A percentile compares a stretch with the other conserved stretches of the same genome.
Evolutionary conservation across 768 basidiomycete genomes (phyloP).

Genomic region (button mushroom (Agaricus bisporus)): DNA sequence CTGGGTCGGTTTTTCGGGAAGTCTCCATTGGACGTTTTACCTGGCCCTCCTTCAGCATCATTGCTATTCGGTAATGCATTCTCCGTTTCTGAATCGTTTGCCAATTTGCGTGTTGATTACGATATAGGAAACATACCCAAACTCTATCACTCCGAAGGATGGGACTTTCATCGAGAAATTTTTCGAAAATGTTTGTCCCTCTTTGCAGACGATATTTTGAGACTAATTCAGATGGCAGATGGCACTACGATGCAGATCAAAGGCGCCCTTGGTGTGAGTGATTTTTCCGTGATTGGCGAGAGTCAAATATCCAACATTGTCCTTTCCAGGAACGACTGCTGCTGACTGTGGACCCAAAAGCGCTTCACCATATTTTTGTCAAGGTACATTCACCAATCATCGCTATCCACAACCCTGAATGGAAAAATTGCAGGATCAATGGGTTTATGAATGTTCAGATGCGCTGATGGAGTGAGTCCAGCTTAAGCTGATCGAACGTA

Average conservation of each 20-base stretch:
- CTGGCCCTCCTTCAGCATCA: constrained; percentile 29
- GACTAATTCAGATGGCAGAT: constrained; percentile 16
- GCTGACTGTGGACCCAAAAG: constrained; percentile 38
- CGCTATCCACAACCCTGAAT: not conserved
- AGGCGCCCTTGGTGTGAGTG: constrained; percentile 29
- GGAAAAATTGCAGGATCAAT: constrained; percentile 21
- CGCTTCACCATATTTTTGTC: constrained; percentile 37
- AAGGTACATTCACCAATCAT: constrained; percentile 24
- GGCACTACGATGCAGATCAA: constrained; percentile 27
- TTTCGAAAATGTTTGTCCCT: constrained; percentile 15
- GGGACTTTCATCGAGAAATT: constrained; percentile 31
- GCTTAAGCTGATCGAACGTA: not conserved
- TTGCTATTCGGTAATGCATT: constrained; percentile 25
- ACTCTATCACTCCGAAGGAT: constrained; percentile 26
- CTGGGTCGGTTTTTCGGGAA: constrained; percentile 8
- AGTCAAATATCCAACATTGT: not conserved
- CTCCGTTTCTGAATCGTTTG: too few species aligned
- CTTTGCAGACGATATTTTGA: not conserved
- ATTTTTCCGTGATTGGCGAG: not conserved
- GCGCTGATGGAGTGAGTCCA: constrained; percentile 20
- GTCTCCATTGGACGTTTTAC: constrained; percentile 27
- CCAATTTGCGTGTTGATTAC: not conserved
- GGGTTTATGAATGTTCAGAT: constrained; percentile 24
- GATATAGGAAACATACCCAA: constrained; percentile 27
- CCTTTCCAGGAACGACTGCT: constrained; percentile 24